Evolutionary conservation across 2,329 filamentous ascomycete genomes (phyloP).

Genomic region (Stagonosporopsis vannaccii): DNA sequence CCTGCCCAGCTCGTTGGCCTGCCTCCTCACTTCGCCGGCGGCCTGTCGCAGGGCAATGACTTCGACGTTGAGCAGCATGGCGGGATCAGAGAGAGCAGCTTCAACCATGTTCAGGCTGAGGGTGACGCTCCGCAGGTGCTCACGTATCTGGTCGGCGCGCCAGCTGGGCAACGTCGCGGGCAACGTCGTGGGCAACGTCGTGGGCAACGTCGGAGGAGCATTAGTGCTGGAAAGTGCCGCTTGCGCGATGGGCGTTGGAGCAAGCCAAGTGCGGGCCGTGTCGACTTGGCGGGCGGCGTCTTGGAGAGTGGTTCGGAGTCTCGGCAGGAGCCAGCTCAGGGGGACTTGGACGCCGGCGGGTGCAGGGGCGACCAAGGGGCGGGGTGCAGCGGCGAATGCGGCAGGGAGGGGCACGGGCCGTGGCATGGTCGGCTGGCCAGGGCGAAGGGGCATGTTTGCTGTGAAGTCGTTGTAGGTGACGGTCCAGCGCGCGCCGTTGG

Average conservation of each 20-base stretch:
- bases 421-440: constrained; percentile 33
- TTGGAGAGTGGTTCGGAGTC: constrained; percentile 34
- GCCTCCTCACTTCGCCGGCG: constrained; percentile 35
- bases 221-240: too few species aligned
- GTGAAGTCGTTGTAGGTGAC: constrained; percentile 60
- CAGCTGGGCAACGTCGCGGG: constrained; percentile 35
- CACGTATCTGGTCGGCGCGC: constrained; percentile 39
- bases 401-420: constrained; percentile 33
- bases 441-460: constrained; percentile 32
- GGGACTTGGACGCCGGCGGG: constrained; percentile 24
- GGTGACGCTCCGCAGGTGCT: constrained; percentile 34
- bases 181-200: too few species aligned
- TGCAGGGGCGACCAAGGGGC: constrained; percentile 23
- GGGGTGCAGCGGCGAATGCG: constrained; percentile 28
- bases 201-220: too few species aligned
- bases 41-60: constrained; percentile 39
- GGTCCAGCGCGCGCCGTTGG: constrained; percentile 62
- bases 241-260: too few species aligned
- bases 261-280: constrained; percentile 36
- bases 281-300: constrained; percentile 42
- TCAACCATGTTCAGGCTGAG: constrained; percentile 40
- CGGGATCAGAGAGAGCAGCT: constrained; percentile 33
- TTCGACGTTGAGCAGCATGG: constrained; percentile 39
- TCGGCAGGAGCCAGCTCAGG: constrained; percentile 25
- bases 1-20: constrained; percentile 33